Evolutionary conservation across 495 filamentous ascomycete species (phyloP), one percentile per base, ranked within the genome.

Genomic region (Podospora pseudoanserina): DNA sequence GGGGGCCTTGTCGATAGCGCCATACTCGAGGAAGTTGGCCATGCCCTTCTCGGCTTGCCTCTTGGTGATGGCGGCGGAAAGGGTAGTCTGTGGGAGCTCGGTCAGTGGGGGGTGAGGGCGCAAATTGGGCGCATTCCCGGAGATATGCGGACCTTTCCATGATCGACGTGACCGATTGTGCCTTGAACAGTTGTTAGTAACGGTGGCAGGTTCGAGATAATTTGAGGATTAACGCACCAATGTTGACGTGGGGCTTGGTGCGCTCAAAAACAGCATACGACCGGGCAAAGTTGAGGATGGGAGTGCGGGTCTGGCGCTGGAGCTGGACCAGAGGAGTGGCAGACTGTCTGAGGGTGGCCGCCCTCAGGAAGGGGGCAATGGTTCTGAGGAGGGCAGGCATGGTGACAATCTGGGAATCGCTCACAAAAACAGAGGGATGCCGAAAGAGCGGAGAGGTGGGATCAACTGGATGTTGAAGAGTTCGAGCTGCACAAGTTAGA

Each of bases 111-210:
- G 39, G n/a, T 18, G 65, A 56, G 30, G 39, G n/a, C 55, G 55
- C 55, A 58, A 23, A 18, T n/a, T 19, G n/a, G 23, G 55, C 55
- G 55, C 19, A 58, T 19, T 20, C n/a, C n/a, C 60, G 60, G 68
- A 67, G 55, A 18, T 59, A 3, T 30, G 65, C 64, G 73, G 80
- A 96, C 94, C 90, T 99, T 99, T 84, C 95, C 95, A 82, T 99
- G 95, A 87, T 99, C 95, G 80, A 99, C 95, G 84, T 99, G 95
- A 70, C 95, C 95, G 83, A 99, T 99, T 72, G 95, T 99, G 80
- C 93, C 91, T 94, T 70, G 66, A 57, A 67, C 27, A 26, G 5
- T 11, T 44, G 65, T 75, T 56, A 71, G 65, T 20, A 5, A 58
- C 6, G 15, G 18, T 58, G 5, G 3, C 55, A 23, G 23, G 55